A percentile compares a stretch with the other conserved stretches of the same genome.
Conservation (phyloP, 768 basidiomycete species). For the Leccinum variicolor region DNA sequence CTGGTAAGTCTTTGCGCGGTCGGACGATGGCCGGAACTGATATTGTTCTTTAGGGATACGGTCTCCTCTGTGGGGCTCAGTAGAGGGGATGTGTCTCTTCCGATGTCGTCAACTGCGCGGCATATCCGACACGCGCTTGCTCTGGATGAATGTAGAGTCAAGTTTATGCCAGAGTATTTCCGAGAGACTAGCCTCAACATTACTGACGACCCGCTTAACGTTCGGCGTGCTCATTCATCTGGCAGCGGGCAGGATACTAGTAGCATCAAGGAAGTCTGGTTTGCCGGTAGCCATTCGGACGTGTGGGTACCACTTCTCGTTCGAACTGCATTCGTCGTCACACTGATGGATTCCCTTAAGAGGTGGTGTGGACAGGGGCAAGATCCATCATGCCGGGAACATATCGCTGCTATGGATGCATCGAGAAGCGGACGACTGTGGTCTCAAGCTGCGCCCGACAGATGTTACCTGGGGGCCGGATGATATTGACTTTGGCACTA, state of each 20-base stretch:
- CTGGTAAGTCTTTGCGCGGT: constrained; percentile 33
- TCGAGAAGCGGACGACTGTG: neutral
- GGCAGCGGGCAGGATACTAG: neutral
- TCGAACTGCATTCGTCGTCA: neutral
- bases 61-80: constrained; percentile 59
- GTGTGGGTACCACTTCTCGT: constrained; percentile 12
- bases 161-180: neutral
- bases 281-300: constrained; percentile 15
- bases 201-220: constrained; percentile 1
- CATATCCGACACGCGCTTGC: neutral
- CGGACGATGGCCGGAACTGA: neutral
- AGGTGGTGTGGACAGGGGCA: constrained; percentile 12
- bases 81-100: constrained; percentile 39
- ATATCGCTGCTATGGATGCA: neutral
- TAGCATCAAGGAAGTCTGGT: constrained; percentile 32
- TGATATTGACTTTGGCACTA: constrained; percentile 13
- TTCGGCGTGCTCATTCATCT: neutral
- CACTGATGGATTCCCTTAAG: neutral
- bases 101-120: constrained; percentile 48
- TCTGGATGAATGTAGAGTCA: neutral
- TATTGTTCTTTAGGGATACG: constrained; percentile 42
- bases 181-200: constrained; percentile 20
- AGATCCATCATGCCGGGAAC: neutral
- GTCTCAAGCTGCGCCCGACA: constrained; percentile 10
- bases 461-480: constrained; percentile 14